These are phyloP conservation scores for Coprinellus micaceus DNA, from an alignment of 768 basidiomycete species.

Conservation along the genomic window DNA sequence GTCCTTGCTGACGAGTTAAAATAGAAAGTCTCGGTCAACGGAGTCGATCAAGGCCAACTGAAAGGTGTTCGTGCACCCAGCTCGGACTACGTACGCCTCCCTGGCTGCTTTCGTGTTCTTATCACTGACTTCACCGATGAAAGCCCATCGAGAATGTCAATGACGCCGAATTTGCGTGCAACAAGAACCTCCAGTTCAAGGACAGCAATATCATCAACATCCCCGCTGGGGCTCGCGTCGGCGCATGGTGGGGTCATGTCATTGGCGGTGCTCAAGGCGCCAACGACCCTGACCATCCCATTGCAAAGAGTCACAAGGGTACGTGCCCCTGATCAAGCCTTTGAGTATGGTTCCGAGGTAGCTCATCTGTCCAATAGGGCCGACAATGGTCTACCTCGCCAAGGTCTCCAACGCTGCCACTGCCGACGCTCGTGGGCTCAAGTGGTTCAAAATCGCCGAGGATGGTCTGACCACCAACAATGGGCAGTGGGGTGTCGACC, in stretches of 20 bases:
- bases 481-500: conserved; percentile 11
- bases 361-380: background rate
- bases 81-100: conserved; percentile 28
- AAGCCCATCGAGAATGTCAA: conserved; percentile 11
- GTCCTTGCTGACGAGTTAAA: background rate
- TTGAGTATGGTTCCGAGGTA: background rate
- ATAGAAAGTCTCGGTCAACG: conserved; percentile 37
- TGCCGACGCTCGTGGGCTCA: conserved; percentile 1
- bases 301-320: conserved; percentile 15
- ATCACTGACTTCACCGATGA: too few species aligned
- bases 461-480: conserved; percentile 7
- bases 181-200: conserved; percentile 47
- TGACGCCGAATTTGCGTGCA: conserved; percentile 43
- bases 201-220: conserved; percentile 42
- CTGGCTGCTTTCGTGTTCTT: too few species aligned
- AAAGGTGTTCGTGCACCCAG: conserved; percentile 42
- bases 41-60: conserved; percentile 42
- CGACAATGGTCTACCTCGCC: conserved; percentile 13
- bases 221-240: conserved; percentile 39
- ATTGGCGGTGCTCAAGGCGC: conserved; percentile 12
- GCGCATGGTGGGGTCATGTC: conserved; percentile 15
- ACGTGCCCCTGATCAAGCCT: background rate
- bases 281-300: conserved; percentile 15
- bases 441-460: conserved; percentile 12
- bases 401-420: conserved; percentile 11